These are phyloP conservation scores for Penicillium cosmopolitanum DNA, from an alignment of 495 filamentous ascomycete species.

Conservation along the genomic window DNA sequence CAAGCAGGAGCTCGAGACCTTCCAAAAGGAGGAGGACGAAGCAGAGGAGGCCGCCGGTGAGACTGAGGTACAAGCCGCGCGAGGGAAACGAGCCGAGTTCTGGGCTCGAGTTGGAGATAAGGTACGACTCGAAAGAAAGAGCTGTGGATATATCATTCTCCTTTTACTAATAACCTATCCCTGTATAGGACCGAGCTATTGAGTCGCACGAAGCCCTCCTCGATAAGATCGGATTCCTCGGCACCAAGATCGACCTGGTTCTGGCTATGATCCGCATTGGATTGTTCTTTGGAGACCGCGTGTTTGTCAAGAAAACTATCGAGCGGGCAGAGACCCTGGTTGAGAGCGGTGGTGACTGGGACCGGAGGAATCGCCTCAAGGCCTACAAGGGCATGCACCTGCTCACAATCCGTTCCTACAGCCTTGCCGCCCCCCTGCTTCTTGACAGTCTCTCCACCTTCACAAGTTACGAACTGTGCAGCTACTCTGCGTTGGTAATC, in stretches of 20 bases:
- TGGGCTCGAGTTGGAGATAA: slow-evolving; percentile 94
- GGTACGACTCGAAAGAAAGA: slow-evolving; percentile 52
- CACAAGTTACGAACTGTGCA: slow-evolving; percentile 96
- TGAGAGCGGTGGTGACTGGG: slow-evolving; percentile 96
- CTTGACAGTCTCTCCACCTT: slow-evolving; percentile 98
- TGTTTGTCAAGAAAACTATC: slow-evolving; percentile 89
- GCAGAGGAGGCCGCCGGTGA: slow-evolving; percentile 94
- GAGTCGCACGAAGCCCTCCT: slow-evolving; percentile 88
- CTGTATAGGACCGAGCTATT: slow-evolving; percentile 82
- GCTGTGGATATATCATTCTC: neutral
- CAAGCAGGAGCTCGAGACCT: slow-evolving; percentile 84
- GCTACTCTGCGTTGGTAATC: slow-evolving; percentile 89
- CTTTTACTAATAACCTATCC: slow-evolving; percentile 11
- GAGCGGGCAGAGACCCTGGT: slow-evolving; percentile 88
- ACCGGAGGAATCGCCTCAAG: slow-evolving; percentile 95
- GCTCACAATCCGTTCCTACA: slow-evolving; percentile 88
- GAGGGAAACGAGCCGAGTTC: slow-evolving; percentile 93
- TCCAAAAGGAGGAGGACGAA: slow-evolving; percentile 94
- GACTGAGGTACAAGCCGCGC: slow-evolving; percentile 88
- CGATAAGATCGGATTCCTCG: slow-evolving; percentile 90
- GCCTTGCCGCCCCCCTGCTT: slow-evolving; percentile 85
- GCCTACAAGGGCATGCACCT: slow-evolving; percentile 95
- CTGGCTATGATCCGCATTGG: slow-evolving; percentile 94
- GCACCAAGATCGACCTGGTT: slow-evolving; percentile 95
- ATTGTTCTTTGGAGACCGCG: slow-evolving; percentile 91